Percentiles rank a stretch among this genome's conserved stretches.
These are phyloP conservation scores for Achaetomiella virescens DNA, from an alignment of 495 filamentous ascomycete genomes.

Conservation along the genomic window DNA sequence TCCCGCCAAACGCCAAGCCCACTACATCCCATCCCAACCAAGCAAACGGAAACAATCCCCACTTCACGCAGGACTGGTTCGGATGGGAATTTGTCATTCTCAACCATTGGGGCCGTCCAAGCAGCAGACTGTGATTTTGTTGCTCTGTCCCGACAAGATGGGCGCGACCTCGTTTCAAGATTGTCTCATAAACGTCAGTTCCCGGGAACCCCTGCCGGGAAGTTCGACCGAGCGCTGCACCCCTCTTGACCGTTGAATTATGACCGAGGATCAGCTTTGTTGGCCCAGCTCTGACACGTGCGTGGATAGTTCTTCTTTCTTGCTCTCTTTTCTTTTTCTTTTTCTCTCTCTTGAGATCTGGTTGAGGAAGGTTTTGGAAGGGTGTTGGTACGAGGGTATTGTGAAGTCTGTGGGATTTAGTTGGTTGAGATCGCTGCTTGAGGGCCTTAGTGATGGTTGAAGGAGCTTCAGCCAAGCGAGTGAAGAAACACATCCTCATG, in stretches of 20 bases:
- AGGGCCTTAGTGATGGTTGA: not conserved
- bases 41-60: too few relatives aligned
- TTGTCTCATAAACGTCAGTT: not conserved
- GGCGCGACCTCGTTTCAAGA: not conserved
- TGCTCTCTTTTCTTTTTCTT: too few relatives aligned
- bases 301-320: too few relatives aligned
- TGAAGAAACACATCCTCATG: not conserved
- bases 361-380: too few relatives aligned
- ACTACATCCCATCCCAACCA: too few relatives aligned
- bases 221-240: not conserved
- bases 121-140: not conserved
- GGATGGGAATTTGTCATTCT: constrained; percentile 2
- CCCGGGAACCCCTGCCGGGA: not conserved
- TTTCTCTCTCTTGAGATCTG: too few relatives aligned
- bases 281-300: not conserved
- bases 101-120: not conserved
- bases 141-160: not conserved
- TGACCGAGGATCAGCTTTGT: not conserved
- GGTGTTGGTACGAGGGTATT: too few relatives aligned
- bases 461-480: not conserved
- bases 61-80: too few relatives aligned
- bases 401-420: too few relatives aligned
- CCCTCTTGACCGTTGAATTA: not conserved
- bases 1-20: too few relatives aligned
- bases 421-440: not conserved